These are phyloP conservation scores for Neopestalotiopsis sp. DNA, from an alignment of 2,329 filamentous ascomycete genomes.

Conservation along the genomic window DNA sequence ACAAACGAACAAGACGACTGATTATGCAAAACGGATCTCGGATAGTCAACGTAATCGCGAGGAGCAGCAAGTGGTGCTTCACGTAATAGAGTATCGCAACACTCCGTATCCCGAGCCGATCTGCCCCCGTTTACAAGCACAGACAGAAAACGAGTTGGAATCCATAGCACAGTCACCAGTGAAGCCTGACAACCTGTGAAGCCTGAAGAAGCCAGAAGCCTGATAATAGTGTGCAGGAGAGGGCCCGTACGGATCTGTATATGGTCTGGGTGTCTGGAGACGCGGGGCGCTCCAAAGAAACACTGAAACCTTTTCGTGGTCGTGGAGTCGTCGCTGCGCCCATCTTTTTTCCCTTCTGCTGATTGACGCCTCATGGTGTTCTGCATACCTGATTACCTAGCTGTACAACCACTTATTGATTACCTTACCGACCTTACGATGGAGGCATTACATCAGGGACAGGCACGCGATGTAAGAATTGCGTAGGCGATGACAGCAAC, in stretches of 20 bases:
- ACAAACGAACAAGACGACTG: neutral
- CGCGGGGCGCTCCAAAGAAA: neutral
- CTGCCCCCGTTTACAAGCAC: neutral
- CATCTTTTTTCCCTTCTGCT: neutral
- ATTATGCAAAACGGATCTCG: neutral
- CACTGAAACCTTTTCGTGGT: neutral
- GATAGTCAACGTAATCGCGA: neutral
- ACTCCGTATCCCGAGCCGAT: neutral
- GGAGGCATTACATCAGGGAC: constrained; percentile 4
- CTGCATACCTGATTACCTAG: neutral
- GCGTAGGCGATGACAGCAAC: constrained; percentile 8
- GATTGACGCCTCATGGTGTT: neutral
- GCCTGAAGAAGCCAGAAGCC: neutral
- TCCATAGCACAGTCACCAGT: neutral
- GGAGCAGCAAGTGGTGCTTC: neutral
- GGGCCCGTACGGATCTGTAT: neutral
- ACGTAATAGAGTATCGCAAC: neutral
- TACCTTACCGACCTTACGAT: neutral
- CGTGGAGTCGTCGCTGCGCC: neutral
- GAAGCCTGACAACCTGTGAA: neutral
- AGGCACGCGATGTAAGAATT: neutral
- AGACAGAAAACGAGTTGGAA: neutral
- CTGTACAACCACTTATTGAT: neutral
- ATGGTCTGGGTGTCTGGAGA: neutral
- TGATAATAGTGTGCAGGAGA: neutral